Base-by-base conservation (phyloP, 495 filamentous ascomycete genomes). In the Aspergillus affinis region DNA sequence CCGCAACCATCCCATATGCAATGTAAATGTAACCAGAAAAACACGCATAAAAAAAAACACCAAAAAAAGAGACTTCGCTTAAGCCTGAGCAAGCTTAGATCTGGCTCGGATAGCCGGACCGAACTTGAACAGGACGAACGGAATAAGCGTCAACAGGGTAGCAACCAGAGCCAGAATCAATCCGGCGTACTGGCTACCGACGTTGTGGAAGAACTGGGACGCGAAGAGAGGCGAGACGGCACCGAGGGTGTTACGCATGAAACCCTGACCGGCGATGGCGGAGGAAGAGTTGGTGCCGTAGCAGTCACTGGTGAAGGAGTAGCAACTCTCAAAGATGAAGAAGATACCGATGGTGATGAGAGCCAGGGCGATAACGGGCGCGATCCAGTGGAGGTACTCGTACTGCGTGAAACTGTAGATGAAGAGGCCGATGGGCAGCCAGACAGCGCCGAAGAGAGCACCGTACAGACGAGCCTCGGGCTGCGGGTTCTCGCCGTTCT, bases 401-500 rank as follows among this genome's bases (percentile, higher is more conserved):
- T 87, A 91, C 7, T 86, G 88, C 1, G 86, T 83, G 88, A 89
- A 91, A 50, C 85, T 88, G 76, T 92, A 92, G 69, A 92, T 88
- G 76, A 92, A 91, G 2, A 91, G 75, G 30, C 88, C 88, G 55
- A 89, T 73, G 2, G 88, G 88, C 61, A 82, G 82, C 86, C 87
- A 91, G 78, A 89, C 88, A 29, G 83, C 41, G 78, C 74, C 75
- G 86, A 85, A 61, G 81, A 85, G 13, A 80, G 88, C 49, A 81
- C 88, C 57, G 78, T 81, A 71, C 80, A 88, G 69, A 80, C 80
- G 75, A 82, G 73, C 67, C 80, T 84, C 58, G 64, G 67, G 61
- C 66, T 71, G 15, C 79, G 70, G 60, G 68, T 81, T 56, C 83
- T 68, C 46, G 69, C 86, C 86, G 65, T 86, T 80, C 41, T 78